phyloP scores from a whole-genome alignment of 805 yeast genomes.

The Candida koratica region DNA sequence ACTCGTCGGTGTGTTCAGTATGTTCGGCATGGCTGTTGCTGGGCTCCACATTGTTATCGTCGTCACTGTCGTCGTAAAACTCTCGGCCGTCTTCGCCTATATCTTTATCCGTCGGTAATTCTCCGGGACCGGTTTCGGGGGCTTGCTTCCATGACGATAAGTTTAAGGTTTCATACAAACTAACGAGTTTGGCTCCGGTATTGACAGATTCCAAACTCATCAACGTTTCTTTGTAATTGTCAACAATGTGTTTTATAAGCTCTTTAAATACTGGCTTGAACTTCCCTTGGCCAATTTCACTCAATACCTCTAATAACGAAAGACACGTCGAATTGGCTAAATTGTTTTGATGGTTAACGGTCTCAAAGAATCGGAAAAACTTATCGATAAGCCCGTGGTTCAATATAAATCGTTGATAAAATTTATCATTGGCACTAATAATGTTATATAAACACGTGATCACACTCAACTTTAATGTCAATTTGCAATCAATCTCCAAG shows the following conservation, averaged over 20 bases:
- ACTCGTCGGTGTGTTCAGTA: constrained; percentile 8
- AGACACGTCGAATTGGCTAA: constrained; percentile 72
- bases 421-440: constrained; percentile 58
- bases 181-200: constrained; percentile 25
- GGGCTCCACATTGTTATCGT: constrained; percentile 10
- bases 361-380: constrained; percentile 47
- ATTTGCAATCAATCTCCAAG: constrained; percentile 38
- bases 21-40: no score
- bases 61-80: constrained; percentile 9
- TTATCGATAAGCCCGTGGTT: constrained; percentile 48
- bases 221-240: constrained; percentile 25
- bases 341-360: constrained; percentile 50
- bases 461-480: constrained; percentile 61
- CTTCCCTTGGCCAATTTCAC: constrained; percentile 24
- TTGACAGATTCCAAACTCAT: constrained; percentile 26
- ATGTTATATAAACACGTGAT: constrained; percentile 65
- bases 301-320: constrained; percentile 54
- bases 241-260: constrained; percentile 21
- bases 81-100: constrained; percentile 9
- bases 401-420: constrained; percentile 54
- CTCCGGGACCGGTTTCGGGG: constrained; percentile 4
- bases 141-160: constrained; percentile 1
- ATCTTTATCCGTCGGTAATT: constrained; percentile 13
- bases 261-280: constrained; percentile 9
- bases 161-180: constrained; percentile 12